Conservation (phyloP, 1,284 basidiomycete genomes). For the Cryptococcus maquisensis region DNA sequence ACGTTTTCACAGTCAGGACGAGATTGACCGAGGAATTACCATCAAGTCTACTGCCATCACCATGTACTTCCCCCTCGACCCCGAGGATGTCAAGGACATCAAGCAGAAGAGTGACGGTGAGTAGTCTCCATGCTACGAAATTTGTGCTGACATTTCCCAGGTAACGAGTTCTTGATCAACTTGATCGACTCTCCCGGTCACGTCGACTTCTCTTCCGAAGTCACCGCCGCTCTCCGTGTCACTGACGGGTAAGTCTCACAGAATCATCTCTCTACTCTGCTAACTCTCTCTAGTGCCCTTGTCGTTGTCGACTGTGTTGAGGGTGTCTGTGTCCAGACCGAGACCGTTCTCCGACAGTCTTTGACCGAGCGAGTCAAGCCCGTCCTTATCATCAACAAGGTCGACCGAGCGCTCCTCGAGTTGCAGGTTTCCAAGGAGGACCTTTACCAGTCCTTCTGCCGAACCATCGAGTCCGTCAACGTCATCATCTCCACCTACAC, state of each 20-base stretch:
- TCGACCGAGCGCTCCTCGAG: constrained; percentile 98
- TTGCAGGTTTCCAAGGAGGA: constrained; percentile 96
- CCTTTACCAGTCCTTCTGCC: constrained; percentile 95
- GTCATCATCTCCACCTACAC: constrained; percentile 98
- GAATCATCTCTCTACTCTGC: neutral
- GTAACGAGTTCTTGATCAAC: constrained; percentile 98
- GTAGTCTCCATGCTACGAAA: constrained; percentile 1
- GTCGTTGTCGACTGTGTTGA: constrained; percentile 99
- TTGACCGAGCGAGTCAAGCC: constrained; percentile 99
- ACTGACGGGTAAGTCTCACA: constrained; percentile 66
- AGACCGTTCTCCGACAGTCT: constrained; percentile 97
- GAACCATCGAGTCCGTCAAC: constrained; percentile 97
- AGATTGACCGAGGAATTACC: constrained; percentile 99
- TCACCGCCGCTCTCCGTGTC: constrained; percentile 98
- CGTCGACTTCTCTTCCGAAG: constrained; percentile 99
- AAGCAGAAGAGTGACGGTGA: constrained; percentile 89
- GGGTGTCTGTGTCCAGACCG: constrained; percentile 99
- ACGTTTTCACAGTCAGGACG: constrained; percentile 66
- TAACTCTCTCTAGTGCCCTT: constrained; percentile 60
- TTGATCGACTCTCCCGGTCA: constrained; percentile 99
- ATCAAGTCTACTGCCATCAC: constrained; percentile 99
- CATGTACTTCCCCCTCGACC: constrained; percentile 96
- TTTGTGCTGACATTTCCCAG: constrained; percentile 48
- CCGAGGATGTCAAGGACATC: constrained; percentile 79
- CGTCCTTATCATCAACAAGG: constrained; percentile 99